Evolutionary conservation across 2,329 filamentous ascomycete species (phyloP).

Genomic region (Tolypocladium album): DNA sequence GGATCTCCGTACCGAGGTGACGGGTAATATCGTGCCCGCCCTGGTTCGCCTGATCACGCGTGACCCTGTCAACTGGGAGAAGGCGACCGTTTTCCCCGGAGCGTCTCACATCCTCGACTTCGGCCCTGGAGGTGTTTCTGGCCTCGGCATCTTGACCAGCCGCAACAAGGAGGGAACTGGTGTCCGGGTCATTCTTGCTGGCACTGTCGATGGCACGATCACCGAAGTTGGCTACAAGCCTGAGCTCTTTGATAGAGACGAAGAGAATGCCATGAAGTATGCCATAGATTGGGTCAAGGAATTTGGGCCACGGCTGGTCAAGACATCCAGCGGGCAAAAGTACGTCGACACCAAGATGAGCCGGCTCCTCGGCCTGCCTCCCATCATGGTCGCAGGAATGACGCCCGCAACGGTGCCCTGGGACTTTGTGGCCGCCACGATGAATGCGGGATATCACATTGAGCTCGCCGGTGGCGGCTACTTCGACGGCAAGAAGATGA

Average conservation of each 20-base stretch:
- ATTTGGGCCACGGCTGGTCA: constrained; percentile 84
- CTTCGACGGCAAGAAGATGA: constrained; percentile 75
- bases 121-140: constrained; percentile 91
- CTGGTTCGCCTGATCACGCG: constrained; percentile 89
- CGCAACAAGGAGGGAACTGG: constrained; percentile 98
- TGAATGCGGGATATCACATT: constrained; percentile 92
- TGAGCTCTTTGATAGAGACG: constrained; percentile 92
- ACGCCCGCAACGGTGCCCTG: constrained; percentile 80
- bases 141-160: constrained; percentile 90
- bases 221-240: constrained; percentile 94
- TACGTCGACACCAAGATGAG: constrained; percentile 98
- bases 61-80: constrained; percentile 93
- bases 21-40: constrained; percentile 72
- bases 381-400: constrained; percentile 89
- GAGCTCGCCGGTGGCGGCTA: constrained; percentile 86
- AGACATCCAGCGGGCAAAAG: constrained; percentile 78
- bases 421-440: constrained; percentile 86
- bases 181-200: constrained; percentile 90
- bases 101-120: constrained; percentile 96
- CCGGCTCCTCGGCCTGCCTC: constrained; percentile 71
- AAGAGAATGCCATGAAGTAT: constrained; percentile 88
- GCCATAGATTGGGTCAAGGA: constrained; percentile 97
- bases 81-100: constrained; percentile 78
- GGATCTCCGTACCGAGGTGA: constrained; percentile 62
- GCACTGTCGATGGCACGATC: constrained; percentile 83